Base-by-base conservation (phyloP, 1,284 basidiomycete species). In the Malassezia arunalokei region DNA sequence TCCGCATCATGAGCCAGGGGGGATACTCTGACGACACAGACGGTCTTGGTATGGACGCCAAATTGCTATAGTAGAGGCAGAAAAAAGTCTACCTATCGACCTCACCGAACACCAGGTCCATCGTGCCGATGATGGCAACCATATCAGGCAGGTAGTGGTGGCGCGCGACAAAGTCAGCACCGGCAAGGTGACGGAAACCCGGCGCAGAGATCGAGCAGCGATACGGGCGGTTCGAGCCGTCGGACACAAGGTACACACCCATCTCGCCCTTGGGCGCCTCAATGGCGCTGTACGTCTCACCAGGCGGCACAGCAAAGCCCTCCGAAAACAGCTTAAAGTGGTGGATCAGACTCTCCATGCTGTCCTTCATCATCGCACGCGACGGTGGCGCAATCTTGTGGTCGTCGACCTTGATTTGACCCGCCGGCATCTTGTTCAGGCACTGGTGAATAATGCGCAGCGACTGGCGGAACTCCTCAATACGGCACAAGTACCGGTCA, bases 241-340 rank as follows among this genome's bases (percentile, higher is more conserved):
- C 66, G 6, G 66, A 66, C 29, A 73, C 70, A 40, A 73, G 62
- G 60, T 73, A 73, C 44, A 73, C 70, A 27, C 71, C 74, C 91
- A 96, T 96, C 77, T 96, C 90, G 57, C 91, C 91, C 78, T 98
- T 98, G 51, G 91, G 92, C 15, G 92, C 92, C 77, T 98, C 92
- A 65, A 98, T 96, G 5, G 92, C 89, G 49, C 82, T 83, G 78
- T 98, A 98, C 0, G 92, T 98, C 78, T 98, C 92, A 31, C 92
- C 80, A 31, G 91, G 86, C 14, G 92, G 92, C n/a, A 96, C 92
- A 29, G 60, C 86, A 78, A 89, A 98, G 17, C 92, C 92, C 76
- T 98, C 91, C 51, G 85, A 89, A 79, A 92, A 96, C 65, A 73
- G 66, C 80, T 96, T 96, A 79, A 98, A 98, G 78, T 98, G 92